Base-by-base conservation (phyloP, 495 filamentous ascomycete genomes). In the Elasticomyces elasticus region DNA sequence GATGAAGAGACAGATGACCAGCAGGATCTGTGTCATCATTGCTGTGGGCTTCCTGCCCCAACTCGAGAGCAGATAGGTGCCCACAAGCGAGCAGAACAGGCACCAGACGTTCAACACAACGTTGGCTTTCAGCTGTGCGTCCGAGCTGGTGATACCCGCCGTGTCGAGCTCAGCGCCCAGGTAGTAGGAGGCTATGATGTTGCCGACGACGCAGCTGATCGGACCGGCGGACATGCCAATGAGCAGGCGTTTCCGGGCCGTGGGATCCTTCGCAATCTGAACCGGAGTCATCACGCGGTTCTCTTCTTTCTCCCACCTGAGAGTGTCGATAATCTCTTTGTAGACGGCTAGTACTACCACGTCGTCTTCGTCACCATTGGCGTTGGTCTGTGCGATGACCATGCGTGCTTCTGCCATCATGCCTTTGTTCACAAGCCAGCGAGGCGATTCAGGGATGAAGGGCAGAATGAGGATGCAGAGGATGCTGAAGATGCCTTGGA, bases 391-490 rank as follows among this genome's bases (percentile, higher is more conserved):
- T 4, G 74, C 75, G 5, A 79, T 69, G 0, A 66, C 67, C 1
- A 65, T 30, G 1, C 54, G 27, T 17, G 63, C 63, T 28, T 54
- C 54, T 24, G 73, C 67, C 24, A 64, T 66, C 24, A 59, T 56
- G 13, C 70, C 73, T 38, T 72, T 49, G 52, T 71, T 61, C 3
- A 69, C 68, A 13, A 77, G 63, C 74, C 74, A 77, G 20, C 74
- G 69, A 0, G 74, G 74, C 5, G 73, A 76, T 64, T 81, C 78
- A 7, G 78, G 77, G 12, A 79, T 71, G 58, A 78, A 79, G 47
- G 70, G 78, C 47, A 79, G 63, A 42, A 78, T 73, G 46, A 62
- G 46, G 27, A 79, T 72, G 62, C 77, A 78, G 40, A 76, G 61
- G 22, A 78, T 0, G 1, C 75, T 78, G 47, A 76, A 76, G 47